These are phyloP conservation scores for Akanthomyces muscarius DNA, from an alignment of 2,329 filamentous ascomycete genomes.

Conservation along the genomic window DNA sequence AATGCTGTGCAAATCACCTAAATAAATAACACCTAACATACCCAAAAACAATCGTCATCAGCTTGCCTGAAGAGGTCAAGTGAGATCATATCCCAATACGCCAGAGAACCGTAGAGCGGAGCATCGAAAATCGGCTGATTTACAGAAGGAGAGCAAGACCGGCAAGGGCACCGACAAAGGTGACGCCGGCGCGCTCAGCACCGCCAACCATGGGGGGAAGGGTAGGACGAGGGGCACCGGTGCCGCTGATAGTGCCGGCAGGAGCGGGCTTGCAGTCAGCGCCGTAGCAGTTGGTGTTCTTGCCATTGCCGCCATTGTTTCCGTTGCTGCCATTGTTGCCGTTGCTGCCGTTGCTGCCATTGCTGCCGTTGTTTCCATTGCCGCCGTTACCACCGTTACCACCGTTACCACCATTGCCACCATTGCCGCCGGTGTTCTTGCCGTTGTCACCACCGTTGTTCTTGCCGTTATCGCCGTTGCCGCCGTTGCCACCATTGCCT, in stretches of 20 bases:
- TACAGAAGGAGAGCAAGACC: constrained; percentile 25
- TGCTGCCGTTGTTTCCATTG: neutral
- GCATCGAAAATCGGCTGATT: neutral
- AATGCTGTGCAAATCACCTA: neutral
- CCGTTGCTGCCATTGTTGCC: neutral
- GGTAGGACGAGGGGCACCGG: constrained; percentile 8
- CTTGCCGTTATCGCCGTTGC: neutral
- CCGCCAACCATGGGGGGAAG: constrained; percentile 21
- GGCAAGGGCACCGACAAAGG: constrained; percentile 23
- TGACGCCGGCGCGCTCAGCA: constrained; percentile 21
- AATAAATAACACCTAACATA: constrained; percentile 4
- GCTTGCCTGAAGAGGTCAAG: neutral
- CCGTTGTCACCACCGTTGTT: neutral
- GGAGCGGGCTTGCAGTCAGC: constrained; percentile 7
- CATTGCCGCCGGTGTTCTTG: too few species aligned
- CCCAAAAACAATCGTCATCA: neutral
- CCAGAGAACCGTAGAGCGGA: neutral
- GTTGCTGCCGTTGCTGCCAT: neutral
- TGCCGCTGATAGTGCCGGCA: constrained; percentile 5
- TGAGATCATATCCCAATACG: constrained; percentile 1
- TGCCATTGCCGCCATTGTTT: neutral
- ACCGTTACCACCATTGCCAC: too few species aligned
- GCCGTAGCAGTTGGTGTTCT: neutral
- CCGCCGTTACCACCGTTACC: neutral
- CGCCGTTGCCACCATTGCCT: neutral